Conservation (phyloP, 305 asterid genomes). For the Nicotiana rustica region DNA sequence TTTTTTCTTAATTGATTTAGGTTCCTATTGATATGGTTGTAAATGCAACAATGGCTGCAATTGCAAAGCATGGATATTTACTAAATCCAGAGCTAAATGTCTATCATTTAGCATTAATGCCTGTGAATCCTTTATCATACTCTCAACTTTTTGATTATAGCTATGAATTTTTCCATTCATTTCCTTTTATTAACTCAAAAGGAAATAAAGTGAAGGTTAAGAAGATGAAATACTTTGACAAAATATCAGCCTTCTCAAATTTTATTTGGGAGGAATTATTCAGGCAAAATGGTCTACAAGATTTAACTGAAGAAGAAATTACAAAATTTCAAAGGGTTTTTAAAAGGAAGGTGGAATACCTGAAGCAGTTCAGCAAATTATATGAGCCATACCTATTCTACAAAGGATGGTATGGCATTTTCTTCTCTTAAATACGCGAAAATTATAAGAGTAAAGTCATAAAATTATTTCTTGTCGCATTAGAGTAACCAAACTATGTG, state of each 20-base stretch:
- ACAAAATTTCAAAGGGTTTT: not conserved
- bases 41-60: not conserved
- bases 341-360: not conserved
- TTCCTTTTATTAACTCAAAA: constrained; percentile 19
- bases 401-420: not conserved
- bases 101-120: not conserved
- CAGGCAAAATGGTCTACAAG: not conserved
- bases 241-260: not conserved
- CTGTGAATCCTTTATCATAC: not conserved
- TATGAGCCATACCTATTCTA: constrained; percentile 9
- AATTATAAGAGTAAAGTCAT: no score
- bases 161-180: not conserved
- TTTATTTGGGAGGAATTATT: not conserved
- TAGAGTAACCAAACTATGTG: no score
- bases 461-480: no score
- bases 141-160: not conserved
- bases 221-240: not conserved
- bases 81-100: not conserved
- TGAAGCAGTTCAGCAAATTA: not conserved
- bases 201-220: constrained; percentile 1
- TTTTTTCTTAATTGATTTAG: not conserved
- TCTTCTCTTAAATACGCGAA: not conserved
- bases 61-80: constrained; percentile 16
- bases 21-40: constrained; percentile 2
- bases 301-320: not conserved